Evolutionary conservation across 768 basidiomycete genomes (phyloP).

Genomic region (Lactarius hatsudake): DNA sequence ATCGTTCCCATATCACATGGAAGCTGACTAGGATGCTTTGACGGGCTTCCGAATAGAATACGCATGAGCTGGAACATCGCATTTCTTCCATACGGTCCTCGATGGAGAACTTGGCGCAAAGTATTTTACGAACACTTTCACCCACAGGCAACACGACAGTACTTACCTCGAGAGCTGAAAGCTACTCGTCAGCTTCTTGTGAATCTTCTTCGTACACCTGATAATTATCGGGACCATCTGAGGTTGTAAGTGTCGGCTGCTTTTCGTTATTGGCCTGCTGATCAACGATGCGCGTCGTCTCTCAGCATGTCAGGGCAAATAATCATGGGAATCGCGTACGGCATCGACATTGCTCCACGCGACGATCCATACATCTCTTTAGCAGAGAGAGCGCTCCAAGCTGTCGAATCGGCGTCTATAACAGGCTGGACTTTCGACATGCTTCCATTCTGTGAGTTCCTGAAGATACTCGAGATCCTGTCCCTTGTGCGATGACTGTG

Average conservation of each 20-base stretch:
- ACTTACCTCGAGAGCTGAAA: slow-evolving; percentile 11
- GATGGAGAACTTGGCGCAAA: slow-evolving; percentile 13
- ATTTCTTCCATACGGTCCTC: slow-evolving; percentile 5
- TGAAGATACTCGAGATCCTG: neutral
- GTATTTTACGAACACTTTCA: slow-evolving; percentile 15
- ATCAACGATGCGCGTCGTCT: neutral
- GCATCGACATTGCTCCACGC: slow-evolving; percentile 21
- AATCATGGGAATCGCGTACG: slow-evolving; percentile 30
- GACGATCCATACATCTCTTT: slow-evolving; percentile 9
- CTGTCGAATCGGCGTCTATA: slow-evolving; percentile 26
- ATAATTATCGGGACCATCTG: slow-evolving; percentile 1
- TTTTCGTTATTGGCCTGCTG: too few species aligned
- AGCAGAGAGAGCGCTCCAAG: slow-evolving; percentile 17
- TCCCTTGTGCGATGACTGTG: neutral
- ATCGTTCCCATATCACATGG: too few species aligned
- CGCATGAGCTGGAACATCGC: too few species aligned
- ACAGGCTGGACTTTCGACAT: slow-evolving; percentile 30
- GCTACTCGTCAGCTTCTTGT: neutral
- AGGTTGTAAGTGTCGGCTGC: neutral
- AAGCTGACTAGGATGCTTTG: too few species aligned
- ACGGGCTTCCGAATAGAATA: too few species aligned
- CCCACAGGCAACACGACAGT: neutral
- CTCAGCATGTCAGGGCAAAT: slow-evolving; percentile 24
- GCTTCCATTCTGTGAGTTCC: slow-evolving; percentile 32
- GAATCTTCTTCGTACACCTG: slow-evolving; percentile 5